A percentile compares a stretch with the other conserved stretches of the same genome.
phyloP scores from a whole-genome alignment of 106 monocot genomes.

The Chionographis japonica region DNA sequence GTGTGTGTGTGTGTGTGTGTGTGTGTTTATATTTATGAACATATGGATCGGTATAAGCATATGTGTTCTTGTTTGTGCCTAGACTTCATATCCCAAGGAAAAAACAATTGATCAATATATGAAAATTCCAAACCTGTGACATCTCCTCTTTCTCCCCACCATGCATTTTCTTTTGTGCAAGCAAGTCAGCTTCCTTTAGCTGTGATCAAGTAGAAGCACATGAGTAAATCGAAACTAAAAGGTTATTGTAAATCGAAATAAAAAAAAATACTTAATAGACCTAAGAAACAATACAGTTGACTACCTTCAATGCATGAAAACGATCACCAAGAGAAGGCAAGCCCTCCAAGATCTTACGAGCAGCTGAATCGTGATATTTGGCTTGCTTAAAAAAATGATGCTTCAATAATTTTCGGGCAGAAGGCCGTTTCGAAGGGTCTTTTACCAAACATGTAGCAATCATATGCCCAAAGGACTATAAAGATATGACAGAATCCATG shows the following conservation, averaged over 20 bases:
- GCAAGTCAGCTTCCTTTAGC: constrained; percentile 75
- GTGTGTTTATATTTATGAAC: too few relatives aligned
- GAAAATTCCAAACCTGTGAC: constrained; percentile 46
- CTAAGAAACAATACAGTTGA: not conserved
- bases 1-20: too few relatives aligned
- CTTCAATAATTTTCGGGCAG: constrained; percentile 46
- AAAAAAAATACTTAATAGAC: not conserved
- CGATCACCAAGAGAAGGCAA: constrained; percentile 58
- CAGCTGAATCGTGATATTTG: constrained; percentile 36
- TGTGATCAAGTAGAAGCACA: constrained; percentile 23
- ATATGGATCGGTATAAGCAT: too few relatives aligned
- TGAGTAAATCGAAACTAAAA: not conserved
- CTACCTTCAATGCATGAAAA: constrained; percentile 48
- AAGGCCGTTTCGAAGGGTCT: constrained; percentile 59
- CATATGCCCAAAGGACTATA: constrained; percentile 70
- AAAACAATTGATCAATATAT: too few relatives aligned
- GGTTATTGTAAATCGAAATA: not conserved
- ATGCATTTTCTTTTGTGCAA: constrained; percentile 81
- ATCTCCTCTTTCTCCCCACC: constrained; percentile 60
- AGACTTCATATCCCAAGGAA: too few relatives aligned
- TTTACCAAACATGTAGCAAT: constrained; percentile 71
- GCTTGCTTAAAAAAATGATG: constrained; percentile 69
- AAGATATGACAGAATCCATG: not conserved
- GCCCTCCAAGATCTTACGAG: constrained; percentile 41
- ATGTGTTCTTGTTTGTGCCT: too few relatives aligned